A percentile compares a stretch with the other conserved stretches of the same genome.
These are phyloP conservation scores for Eucalyptus pauciflora DNA, from an alignment of 345 rosid species.

Conservation along the genomic window DNA sequence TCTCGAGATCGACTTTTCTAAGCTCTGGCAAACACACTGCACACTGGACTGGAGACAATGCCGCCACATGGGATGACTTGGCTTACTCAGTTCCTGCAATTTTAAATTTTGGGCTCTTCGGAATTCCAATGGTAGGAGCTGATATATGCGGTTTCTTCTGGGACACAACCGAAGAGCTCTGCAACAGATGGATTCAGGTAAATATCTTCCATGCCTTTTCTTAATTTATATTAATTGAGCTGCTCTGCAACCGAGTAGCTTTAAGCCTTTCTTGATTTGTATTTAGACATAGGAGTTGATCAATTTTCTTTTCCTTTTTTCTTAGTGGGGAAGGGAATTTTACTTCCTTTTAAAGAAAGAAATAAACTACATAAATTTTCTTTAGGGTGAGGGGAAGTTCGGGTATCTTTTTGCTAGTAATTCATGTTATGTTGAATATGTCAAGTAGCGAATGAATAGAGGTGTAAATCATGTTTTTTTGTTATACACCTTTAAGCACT, in stretches of 20 bases:
- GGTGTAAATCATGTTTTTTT: background rate
- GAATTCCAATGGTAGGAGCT: slow-evolving; percentile 83
- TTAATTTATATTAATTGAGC: background rate
- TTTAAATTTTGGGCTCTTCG: slow-evolving; percentile 62
- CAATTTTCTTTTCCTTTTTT: background rate
- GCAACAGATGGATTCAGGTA: slow-evolving; percentile 71
- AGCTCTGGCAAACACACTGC: slow-evolving; percentile 73
- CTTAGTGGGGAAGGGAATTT: too few relatives aligned
- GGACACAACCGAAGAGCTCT: slow-evolving; percentile 60
- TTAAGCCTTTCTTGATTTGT: background rate
- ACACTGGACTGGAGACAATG: slow-evolving; percentile 75
- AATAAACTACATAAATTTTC: background rate
- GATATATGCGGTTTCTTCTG: slow-evolving; percentile 58
- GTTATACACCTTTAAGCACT: background rate
- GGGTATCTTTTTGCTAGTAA: background rate
- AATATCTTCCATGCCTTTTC: background rate
- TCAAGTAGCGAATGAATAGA: background rate
- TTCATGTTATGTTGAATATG: background rate
- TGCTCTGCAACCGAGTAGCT: background rate
- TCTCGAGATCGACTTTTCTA: slow-evolving; percentile 64
- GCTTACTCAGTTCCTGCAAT: slow-evolving; percentile 50
- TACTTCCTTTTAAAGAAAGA: too few relatives aligned
- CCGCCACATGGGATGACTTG: slow-evolving; percentile 60
- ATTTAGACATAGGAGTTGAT: background rate
- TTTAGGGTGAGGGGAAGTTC: background rate